Conservation (phyloP, 2,329 filamentous ascomycete species). For the Ophiostoma sp. region DNA sequence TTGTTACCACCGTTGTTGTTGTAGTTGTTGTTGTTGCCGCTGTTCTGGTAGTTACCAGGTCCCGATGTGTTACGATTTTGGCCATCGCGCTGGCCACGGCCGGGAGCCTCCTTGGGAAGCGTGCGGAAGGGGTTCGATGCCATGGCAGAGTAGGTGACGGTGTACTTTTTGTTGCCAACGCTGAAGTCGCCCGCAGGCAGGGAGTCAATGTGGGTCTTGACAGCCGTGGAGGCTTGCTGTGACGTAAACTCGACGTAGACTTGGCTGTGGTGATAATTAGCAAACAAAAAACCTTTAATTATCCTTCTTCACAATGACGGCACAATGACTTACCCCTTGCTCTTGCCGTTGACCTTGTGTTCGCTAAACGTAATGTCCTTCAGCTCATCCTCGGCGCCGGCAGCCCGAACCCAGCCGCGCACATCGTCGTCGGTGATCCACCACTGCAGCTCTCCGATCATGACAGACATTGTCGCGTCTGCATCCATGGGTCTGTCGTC, state of each 20-base stretch:
- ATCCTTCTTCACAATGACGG: too few species aligned
- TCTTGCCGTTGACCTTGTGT: conserved; percentile 98
- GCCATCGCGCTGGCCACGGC: conserved; percentile 59
- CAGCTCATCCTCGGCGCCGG: conserved; percentile 75
- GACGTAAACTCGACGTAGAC: conserved; percentile 82
- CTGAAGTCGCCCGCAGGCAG: conserved; percentile 38
- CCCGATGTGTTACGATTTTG: conserved; percentile 50
- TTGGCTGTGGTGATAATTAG: conserved; percentile 43
- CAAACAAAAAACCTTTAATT: not conserved
- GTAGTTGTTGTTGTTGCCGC: conserved; percentile 42
- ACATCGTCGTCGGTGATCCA: conserved; percentile 96
- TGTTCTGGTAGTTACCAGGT: conserved; percentile 43
- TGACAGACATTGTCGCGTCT: conserved; percentile 62
- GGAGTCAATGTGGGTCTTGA: conserved; percentile 74
- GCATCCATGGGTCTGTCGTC: conserved; percentile 56
- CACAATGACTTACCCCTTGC: conserved; percentile 69
- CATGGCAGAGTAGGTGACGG: conserved; percentile 69
- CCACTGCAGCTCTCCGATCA: conserved; percentile 90
- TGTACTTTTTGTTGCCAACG: conserved; percentile 64
- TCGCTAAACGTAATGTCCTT: conserved; percentile 96
- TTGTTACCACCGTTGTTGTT: conserved; percentile 41
- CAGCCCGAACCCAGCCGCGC: conserved; percentile 75
- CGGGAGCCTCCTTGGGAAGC: conserved; percentile 78
- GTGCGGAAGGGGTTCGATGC: conserved; percentile 84
- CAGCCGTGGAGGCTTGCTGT: conserved; percentile 76